Conservation (phyloP, 1,284 basidiomycete species). For the Megacollybia platyphylla region DNA sequence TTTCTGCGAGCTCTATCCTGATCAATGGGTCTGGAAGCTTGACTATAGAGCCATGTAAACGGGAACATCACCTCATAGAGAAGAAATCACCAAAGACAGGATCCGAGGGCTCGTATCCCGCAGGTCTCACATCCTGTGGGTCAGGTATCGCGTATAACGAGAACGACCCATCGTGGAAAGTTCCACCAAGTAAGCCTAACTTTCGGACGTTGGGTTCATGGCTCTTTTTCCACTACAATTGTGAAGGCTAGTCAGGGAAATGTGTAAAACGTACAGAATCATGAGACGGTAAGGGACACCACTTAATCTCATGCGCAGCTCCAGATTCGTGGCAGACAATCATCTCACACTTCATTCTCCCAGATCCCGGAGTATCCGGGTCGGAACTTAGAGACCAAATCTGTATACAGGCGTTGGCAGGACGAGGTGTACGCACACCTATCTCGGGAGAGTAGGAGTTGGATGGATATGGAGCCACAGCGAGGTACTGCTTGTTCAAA, state of each 20-base stretch:
- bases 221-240: constrained; percentile 4
- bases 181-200: constrained; percentile 71
- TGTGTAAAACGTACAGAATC: constrained; percentile 26
- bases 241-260: neutral
- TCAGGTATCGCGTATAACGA: constrained; percentile 68
- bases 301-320: constrained; percentile 66
- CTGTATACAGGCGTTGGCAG: constrained; percentile 52
- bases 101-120: constrained; percentile 12
- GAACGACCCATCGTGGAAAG: constrained; percentile 75
- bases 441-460: constrained; percentile 44
- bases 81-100: constrained; percentile 27
- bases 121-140: constrained; percentile 37
- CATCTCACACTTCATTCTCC: constrained; percentile 55
- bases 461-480: constrained; percentile 67
- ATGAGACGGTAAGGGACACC: constrained; percentile 80
- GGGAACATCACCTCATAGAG: constrained; percentile 2
- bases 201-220: constrained; percentile 30
- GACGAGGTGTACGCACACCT: constrained; percentile 37
- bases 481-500: constrained; percentile 62
- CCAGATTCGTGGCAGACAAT: constrained; percentile 70
- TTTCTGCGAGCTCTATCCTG: constrained; percentile 60
- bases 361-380: constrained; percentile 12
- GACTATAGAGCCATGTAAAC: constrained; percentile 26
- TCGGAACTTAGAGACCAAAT: constrained; percentile 43
- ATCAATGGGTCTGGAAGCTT: constrained; percentile 49